Evolutionary conservation across 805 yeast genomes (phyloP).

Genomic region (Wickerhamiella australiensis): DNA sequence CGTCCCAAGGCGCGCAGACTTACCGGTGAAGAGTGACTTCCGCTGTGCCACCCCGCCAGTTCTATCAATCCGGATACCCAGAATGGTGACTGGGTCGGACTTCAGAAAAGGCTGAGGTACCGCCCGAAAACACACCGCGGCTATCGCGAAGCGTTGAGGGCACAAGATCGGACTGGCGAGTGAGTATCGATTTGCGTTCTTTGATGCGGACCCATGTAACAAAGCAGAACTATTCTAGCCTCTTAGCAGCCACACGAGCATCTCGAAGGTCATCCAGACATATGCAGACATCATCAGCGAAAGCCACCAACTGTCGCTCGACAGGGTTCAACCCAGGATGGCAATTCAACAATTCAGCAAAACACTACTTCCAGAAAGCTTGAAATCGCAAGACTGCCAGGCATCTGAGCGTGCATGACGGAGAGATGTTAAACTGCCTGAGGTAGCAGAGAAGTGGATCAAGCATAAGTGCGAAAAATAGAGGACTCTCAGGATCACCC

Average conservation of each 20-base stretch:
- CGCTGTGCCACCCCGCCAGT: no score
- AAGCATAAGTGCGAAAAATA: neutral
- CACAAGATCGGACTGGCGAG: no score
- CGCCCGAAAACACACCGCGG: no score
- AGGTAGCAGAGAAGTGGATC: neutral
- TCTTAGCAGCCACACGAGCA: neutral
- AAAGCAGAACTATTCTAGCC: neutral
- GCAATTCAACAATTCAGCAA: neutral
- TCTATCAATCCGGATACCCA: no score
- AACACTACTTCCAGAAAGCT: neutral
- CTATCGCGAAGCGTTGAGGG: no score
- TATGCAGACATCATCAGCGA: neutral
- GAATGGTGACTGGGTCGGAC: no score
- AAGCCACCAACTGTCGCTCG: neutral
- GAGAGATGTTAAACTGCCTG: no score
- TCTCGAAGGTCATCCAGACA: neutral
- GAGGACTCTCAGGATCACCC: conserved; percentile 5
- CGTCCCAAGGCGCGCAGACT: no score
- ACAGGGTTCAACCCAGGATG: neutral
- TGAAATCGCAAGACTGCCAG: neutral
- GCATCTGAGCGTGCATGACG: no score
- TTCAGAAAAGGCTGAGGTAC: no score
- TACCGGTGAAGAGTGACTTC: no score
- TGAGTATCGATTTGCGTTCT: neutral
- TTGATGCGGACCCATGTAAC: neutral